Evolutionary conservation across 2,329 filamentous ascomycete genomes (phyloP), one percentile per base, ranked within the genome.

Genomic region (Hymenoscyphus albidus): DNA sequence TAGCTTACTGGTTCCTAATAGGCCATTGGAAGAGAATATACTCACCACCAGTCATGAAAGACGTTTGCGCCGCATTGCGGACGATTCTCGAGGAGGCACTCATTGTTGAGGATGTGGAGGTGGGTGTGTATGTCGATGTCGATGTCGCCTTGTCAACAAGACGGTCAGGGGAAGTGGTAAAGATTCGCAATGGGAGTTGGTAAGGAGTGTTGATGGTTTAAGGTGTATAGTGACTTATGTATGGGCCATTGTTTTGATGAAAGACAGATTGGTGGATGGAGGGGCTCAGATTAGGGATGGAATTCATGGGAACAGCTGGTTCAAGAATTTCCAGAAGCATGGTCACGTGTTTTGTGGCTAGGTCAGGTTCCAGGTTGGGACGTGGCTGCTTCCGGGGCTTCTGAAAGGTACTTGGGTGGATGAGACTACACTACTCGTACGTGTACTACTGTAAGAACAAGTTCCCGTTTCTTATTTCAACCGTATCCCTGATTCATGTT

Each of bases 81-180:
- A 75, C 74, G 44, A 77, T 65, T 71, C 74, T 73, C 35, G 75
- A 73, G 61, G 75, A 74, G 69, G 73, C 70, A 66, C 74, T 76
- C 75, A 77, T 77, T 57, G 40, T 73, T 60, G 60, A 61, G 42
- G 35, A 35, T 35, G 35, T 35, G 6, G 35, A 7, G 5, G 35
- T 35, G 6, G 35, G 51, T 57, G 27, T 16, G 22, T 27, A 27
- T 27, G 35, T 35, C 35, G 35, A 7, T 35, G 35, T 35, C 35
- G 35, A 55, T 57, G 27, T 27, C 63, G 60, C 64, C 58, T 69
- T 42, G 63, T 69, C 61, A 71, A 68, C 62, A 64, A 65, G 65
- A 64, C 60, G 63, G 31, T 18, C 35, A 31, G 58, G 51, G 35
- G 32, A 40, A 10, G n/a, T 22, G 44, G 44, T 4, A 22, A n/a